Evolutionary conservation across 2,329 filamentous ascomycete species (phyloP), one percentile per base, ranked within the genome.

Genomic region (Magnaporthiopsis incrustans): DNA sequence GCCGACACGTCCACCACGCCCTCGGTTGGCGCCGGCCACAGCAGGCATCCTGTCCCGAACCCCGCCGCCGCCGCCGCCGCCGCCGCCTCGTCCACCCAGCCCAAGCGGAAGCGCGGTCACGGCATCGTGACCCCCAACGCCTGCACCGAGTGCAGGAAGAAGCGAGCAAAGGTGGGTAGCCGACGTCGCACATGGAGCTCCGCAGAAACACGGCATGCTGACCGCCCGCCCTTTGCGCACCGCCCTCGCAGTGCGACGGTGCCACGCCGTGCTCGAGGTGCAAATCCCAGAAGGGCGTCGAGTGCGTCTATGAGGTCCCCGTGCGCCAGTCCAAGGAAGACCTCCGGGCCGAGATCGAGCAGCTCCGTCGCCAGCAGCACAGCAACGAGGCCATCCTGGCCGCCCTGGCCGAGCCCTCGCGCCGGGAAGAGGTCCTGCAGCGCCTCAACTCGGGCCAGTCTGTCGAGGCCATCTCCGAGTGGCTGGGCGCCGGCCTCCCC

Each of bases 291-390:
- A 81, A 80, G 63, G 81, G 82, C 38, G 73, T 80, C 56, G 80
- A 85, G 30, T 88, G 85, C 66, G 70, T 85, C 30, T 88, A 88
- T 74, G 84, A 88, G 67, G 71, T 86, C 10, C 85, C 85, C 0
- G 81, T 88, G 6, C 84, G 85, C 59, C 85, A 87, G 68, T 87
- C 85, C 14, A 88, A 88, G 66, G 85, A 87, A 66, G 80, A 81
- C 63, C 78, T 88, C 6, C 81, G 85, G 59, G 77, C 76, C 69
- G 85, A 88, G 69, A 85, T 88, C 66, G 85, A 88, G 63, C 74
- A 73, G 32, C 74, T 88, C 50, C 82, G 82, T 60, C 77, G 77
- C 22, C 80, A 82, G 57, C 82, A 86, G 69, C 80, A 78, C 27
- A 80, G 80, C 59, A 85, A 75, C 71, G 82, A 87, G 32, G 78